Percentiles rank a stretch among this genome's conserved stretches.
Conservation (phyloP, 176 grass and related monocot species). For the Areca catechu region DNA sequence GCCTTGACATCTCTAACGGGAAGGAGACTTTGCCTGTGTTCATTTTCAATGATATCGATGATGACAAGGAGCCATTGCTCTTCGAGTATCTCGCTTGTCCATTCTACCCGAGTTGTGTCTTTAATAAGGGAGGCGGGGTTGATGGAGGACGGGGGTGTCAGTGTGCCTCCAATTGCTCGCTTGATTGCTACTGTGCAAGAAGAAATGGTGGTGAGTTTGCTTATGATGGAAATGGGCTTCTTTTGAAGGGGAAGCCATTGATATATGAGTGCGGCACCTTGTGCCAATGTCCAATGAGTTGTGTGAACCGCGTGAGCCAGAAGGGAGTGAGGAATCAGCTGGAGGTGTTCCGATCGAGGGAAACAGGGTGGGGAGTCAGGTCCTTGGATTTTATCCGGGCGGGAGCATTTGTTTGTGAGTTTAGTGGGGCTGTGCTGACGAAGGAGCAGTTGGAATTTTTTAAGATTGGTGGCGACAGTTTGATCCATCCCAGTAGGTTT, state of each 20-base stretch:
- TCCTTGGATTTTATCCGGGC: constrained; percentile 70
- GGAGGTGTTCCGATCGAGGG: constrained; percentile 68
- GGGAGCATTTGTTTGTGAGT: constrained; percentile 67
- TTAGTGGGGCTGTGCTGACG: constrained; percentile 37
- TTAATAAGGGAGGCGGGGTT: constrained; percentile 9
- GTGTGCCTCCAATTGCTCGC: constrained; percentile 19
- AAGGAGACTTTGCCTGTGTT: constrained; percentile 34
- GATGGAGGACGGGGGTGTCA: constrained; percentile 23
- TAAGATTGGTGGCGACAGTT: background rate
- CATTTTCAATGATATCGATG: constrained; percentile 52
- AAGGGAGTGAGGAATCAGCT: constrained; percentile 58
- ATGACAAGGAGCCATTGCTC: constrained; percentile 31
- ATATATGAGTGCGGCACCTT: constrained; percentile 64
- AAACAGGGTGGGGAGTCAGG: constrained; percentile 76
- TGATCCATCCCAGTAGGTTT: constrained; percentile 51
- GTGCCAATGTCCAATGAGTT: constrained; percentile 49
- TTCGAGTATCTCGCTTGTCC: constrained; percentile 42
- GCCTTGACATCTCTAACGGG: constrained; percentile 49
- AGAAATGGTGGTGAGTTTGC: constrained; percentile 29
- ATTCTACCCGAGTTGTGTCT: constrained; percentile 14
- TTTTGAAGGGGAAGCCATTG: constrained; percentile 52
- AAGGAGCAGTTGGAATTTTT: constrained; percentile 2
- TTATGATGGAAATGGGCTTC: constrained; percentile 48
- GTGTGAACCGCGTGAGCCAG: constrained; percentile 57
- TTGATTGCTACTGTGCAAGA: constrained; percentile 38